Percentiles rank a stretch among this genome's conserved stretches.
phyloP scores from a whole-genome alignment of 116 monocot species.

The Papilionanthe hybrid region DNA sequence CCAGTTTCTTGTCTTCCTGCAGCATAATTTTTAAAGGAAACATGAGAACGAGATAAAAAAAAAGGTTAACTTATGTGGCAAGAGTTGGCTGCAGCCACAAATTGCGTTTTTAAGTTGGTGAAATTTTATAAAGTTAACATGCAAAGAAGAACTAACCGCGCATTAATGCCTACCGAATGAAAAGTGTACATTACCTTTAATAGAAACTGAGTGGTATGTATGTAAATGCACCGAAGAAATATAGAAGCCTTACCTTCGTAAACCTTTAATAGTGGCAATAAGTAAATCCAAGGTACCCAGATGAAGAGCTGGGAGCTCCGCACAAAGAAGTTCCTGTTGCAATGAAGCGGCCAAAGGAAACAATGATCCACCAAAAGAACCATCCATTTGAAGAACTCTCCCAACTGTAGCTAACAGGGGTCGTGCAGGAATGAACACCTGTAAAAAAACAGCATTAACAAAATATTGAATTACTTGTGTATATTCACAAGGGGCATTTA shows the following conservation, averaged over 20 bases:
- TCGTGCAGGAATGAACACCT: conserved; percentile 64
- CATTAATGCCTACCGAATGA: too few species aligned
- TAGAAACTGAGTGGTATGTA: too few species aligned
- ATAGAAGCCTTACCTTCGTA: conserved; percentile 42
- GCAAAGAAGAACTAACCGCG: too few species aligned
- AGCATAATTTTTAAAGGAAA: not conserved
- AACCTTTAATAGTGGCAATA: conserved; percentile 53
- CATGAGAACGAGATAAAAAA: not conserved
- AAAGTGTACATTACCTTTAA: too few species aligned
- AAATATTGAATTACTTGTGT: too few species aligned
- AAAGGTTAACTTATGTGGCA: conserved; percentile 41
- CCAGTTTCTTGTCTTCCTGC: conserved; percentile 68
- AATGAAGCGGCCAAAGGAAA: conserved; percentile 54
- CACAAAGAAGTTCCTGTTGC: conserved; percentile 90
- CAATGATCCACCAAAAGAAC: conserved; percentile 47
- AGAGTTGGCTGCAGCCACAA: conserved; percentile 61
- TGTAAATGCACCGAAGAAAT: not conserved
- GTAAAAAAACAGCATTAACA: conserved; percentile 5
- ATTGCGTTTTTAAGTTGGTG: not conserved
- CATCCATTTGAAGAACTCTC: conserved; percentile 70
- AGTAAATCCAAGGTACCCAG: conserved; percentile 66
- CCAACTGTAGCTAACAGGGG: conserved; percentile 46
- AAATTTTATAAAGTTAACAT: too few species aligned
- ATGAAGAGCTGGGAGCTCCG: conserved; percentile 75
- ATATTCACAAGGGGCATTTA: too few species aligned